Percentiles rank a stretch among this genome's conserved stretches.
Evolutionary conservation across 2,329 filamentous ascomycete species (phyloP).

Genomic region (Fusarium napiforme): DNA sequence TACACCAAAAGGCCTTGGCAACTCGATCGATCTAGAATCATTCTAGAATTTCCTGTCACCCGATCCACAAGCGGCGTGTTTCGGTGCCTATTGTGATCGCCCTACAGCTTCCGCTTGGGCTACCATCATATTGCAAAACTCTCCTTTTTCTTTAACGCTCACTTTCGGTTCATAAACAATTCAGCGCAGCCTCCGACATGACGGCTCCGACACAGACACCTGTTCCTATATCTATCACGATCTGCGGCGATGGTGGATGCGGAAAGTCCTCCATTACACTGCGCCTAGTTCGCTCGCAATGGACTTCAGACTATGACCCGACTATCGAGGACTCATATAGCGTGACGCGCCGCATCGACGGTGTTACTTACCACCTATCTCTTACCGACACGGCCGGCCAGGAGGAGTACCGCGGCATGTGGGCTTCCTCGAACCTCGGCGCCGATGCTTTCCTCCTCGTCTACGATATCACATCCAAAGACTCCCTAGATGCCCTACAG

Average conservation of each 20-base stretch:
- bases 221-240: constrained; percentile 77
- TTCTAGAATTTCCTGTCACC: constrained; percentile 25
- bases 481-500: constrained; percentile 76
- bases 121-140: neutral
- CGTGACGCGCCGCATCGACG: constrained; percentile 82
- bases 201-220: constrained; percentile 48
- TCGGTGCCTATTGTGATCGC: constrained; percentile 19
- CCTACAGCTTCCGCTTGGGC: constrained; percentile 17
- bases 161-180: neutral
- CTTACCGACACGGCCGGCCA: constrained; percentile 90
- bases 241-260: constrained; percentile 87
- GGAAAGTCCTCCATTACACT: constrained; percentile 88
- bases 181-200: constrained; percentile 23
- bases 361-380: constrained; percentile 80
- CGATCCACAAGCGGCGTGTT: constrained; percentile 29
- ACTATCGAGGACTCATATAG: constrained; percentile 88
- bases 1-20: constrained; percentile 3
- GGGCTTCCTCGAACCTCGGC: constrained; percentile 80
- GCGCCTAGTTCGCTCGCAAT: constrained; percentile 82
- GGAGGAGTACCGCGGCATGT: constrained; percentile 89
- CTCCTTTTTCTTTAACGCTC: neutral
- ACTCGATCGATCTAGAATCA: constrained; percentile 20
- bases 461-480: constrained; percentile 82
- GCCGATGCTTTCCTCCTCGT: constrained; percentile 87
- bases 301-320: constrained; percentile 85